A percentile compares a stretch with the other conserved stretches of the same genome.
These are phyloP conservation scores for Lojkania enalia DNA, from an alignment of 2,329 filamentous ascomycete species.

Conservation along the genomic window DNA sequence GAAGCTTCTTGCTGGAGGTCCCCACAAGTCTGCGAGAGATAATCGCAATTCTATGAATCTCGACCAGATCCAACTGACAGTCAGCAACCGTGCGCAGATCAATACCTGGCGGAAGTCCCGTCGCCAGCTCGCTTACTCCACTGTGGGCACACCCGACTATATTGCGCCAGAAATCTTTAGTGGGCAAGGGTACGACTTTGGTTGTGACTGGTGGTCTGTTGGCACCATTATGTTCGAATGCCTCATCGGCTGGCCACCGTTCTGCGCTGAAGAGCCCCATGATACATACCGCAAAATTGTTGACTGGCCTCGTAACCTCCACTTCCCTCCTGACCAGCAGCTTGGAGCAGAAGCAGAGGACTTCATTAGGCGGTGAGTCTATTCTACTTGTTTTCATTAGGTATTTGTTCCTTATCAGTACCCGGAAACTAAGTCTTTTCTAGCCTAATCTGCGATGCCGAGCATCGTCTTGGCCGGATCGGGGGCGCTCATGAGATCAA, in stretches of 20 bases:
- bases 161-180: conserved; percentile 99
- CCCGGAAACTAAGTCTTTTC: conserved; percentile 18
- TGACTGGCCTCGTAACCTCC: conserved; percentile 93
- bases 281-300: conserved; percentile 99
- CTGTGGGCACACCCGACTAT: conserved; percentile 96
- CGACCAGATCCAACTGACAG: conserved; percentile 96
- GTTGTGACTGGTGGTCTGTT: conserved; percentile 99
- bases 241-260: conserved; percentile 96
- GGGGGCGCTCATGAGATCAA: conserved; percentile 91
- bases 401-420: conserved; percentile 13
- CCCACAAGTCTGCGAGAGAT: conserved; percentile 51
- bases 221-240: conserved; percentile 99
- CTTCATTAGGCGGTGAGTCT: conserved; percentile 79
- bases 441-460: conserved; percentile 90
- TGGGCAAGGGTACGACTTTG: conserved; percentile 91
- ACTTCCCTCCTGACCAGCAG: conserved; percentile 94
- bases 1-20: conserved; percentile 77
- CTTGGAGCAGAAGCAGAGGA: conserved; percentile 87
- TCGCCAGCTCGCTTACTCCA: conserved; percentile 95
- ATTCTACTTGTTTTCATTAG: conserved; percentile 5
- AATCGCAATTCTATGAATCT: conserved; percentile 94
- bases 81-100: conserved; percentile 96
- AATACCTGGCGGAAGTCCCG: conserved; percentile 98
- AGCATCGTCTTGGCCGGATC: conserved; percentile 82
- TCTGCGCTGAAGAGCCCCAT: conserved; percentile 96